Evolutionary conservation across 768 basidiomycete species (phyloP), one percentile per base, ranked within the genome.

Genomic region (Boletus vinaceobasis): DNA sequence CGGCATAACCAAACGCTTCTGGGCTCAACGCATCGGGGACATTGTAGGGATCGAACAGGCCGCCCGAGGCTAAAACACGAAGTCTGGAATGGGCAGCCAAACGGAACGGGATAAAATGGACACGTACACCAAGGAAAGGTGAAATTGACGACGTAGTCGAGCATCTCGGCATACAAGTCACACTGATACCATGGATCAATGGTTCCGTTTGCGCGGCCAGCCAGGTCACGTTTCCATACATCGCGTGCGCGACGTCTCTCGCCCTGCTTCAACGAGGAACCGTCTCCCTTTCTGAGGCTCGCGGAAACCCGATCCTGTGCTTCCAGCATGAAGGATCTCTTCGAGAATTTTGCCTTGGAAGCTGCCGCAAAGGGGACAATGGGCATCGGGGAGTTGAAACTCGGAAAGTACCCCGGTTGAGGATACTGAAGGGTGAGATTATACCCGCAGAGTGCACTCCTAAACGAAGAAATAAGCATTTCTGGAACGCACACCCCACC

Each of bases 391-490:
- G 54, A 23, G 0, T 52, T 44, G n/a, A 66, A 29, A 40, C 65
- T 59, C 13, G 84, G 81, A 46, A 87, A 77, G 44, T 73, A 66
- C 13, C 71, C 77, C 29, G 74, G 72, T 62, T 88, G 84, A 1
- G 87, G 87, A 58, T 88, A 89, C 19, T 85, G 80, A 11, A 90
- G 71, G 64, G 82, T 83, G 26, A 89, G 64, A 62, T 88, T 77
- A 62, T 78, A 86, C 11, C 81, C 80, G 58, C 88, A 90, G n/a
- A 87, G 72, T 37, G 79, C 74, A 32, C 75, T 72, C 66, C 86
- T 88, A 57, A 29, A 37, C 23, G 17, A 4, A 31, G 49, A 23
- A 53, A 42, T 47, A 6, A 60, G 43, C 31, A 55, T 23, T 23
- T 13, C 13, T 32, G 21, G 9, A 43, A 35, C 29, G 14, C 11